Percentiles rank a stretch among this genome's conserved stretches.
phyloP scores from a whole-genome alignment of 495 filamentous ascomycete genomes.

The Extremus antarcticus region DNA sequence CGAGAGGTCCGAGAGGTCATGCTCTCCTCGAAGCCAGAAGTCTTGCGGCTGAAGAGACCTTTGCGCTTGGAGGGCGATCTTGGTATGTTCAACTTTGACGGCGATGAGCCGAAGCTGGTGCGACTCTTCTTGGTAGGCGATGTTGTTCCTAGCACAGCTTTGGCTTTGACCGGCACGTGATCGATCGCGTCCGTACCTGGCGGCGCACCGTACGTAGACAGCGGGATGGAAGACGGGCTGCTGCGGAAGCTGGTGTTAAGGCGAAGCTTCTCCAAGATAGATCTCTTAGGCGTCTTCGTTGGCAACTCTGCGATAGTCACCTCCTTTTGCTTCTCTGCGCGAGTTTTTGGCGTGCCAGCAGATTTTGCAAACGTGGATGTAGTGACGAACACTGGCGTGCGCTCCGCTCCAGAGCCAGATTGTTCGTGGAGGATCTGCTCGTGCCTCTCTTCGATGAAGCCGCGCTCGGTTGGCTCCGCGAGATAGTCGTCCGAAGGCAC shows the following conservation, averaged over 20 bases:
- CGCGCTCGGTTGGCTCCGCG: conserved; percentile 18
- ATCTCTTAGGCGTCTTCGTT: conserved; percentile 29
- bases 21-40: neutral
- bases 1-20: neutral
- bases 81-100: neutral
- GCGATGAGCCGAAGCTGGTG: conserved; percentile 2
- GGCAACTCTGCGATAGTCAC: neutral
- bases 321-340: neutral
- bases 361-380: conserved; percentile 4
- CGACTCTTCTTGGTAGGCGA: neutral
- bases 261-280: conserved; percentile 25
- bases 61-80: conserved; percentile 17
- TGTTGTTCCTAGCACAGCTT: conserved; percentile 17
- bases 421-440: conserved; percentile 23
- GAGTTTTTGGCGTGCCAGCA: neutral
- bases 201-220: neutral
- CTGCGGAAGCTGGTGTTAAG: conserved; percentile 12
- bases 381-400: conserved; percentile 14
- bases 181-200: neutral
- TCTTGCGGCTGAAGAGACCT: conserved; percentile 7
- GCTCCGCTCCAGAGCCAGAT: conserved; percentile 11
- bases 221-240: neutral
- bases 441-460: conserved; percentile 19
- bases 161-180: conserved; percentile 20
- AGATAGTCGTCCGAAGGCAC: conserved; percentile 6